Conservation (phyloP, 2,329 filamentous ascomycete genomes). For the Cladosporium sp. region DNA sequence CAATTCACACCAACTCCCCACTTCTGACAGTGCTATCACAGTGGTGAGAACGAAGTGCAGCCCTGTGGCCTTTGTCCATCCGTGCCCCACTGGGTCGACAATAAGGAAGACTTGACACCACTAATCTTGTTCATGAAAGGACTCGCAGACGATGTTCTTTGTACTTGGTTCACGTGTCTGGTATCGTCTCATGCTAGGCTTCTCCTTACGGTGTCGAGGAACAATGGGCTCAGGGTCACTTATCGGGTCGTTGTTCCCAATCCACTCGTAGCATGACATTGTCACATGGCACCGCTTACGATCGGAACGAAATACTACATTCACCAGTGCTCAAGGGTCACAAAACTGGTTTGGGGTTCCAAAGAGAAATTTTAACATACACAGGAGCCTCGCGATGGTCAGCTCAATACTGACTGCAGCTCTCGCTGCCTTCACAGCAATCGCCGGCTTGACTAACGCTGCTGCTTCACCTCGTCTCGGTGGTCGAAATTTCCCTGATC, state of each 20-base stretch:
- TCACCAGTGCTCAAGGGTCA: background rate
- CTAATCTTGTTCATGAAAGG: constrained; percentile 3
- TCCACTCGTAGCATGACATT: background rate
- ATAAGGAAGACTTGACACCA: background rate
- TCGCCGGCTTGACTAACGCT: background rate
- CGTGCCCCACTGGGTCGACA: background rate
- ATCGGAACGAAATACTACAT: background rate
- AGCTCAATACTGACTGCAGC: background rate
- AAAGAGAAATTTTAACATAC: background rate
- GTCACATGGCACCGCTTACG: background rate
- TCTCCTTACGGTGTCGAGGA: background rate
- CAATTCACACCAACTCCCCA: too few relatives aligned
- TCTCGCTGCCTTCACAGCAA: background rate
- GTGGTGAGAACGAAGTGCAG: background rate
- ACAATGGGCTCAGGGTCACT: constrained; percentile 3
- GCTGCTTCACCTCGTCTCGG: constrained; percentile 6
- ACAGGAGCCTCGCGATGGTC: background rate
- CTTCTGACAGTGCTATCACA: too few relatives aligned
- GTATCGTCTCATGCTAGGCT: background rate
- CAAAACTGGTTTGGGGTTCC: too few relatives aligned
- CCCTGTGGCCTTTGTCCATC: background rate
- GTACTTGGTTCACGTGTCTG: constrained; percentile 5
- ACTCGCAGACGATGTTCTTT: background rate
- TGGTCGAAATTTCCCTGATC: constrained; percentile 50
- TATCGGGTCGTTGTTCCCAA: background rate